Conservation (phyloP, 2,329 filamentous ascomycete species). For the Penicillium decumbens region DNA sequence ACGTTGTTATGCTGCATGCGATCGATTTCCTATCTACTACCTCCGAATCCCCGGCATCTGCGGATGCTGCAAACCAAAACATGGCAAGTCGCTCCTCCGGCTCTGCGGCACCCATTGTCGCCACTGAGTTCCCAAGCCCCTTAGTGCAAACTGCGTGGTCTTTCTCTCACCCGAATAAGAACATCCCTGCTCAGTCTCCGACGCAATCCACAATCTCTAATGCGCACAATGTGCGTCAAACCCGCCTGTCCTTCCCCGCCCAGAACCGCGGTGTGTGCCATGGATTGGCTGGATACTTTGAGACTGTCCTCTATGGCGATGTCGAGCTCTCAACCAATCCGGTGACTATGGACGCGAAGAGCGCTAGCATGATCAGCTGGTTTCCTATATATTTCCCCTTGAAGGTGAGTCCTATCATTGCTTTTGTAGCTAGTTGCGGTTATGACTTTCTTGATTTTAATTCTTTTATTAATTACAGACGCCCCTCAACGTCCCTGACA, state of each 20-base stretch:
- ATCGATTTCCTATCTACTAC: constrained; percentile 79
- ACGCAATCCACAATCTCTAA: constrained; percentile 60
- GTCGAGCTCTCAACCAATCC: constrained; percentile 91
- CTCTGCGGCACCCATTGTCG: constrained; percentile 24
- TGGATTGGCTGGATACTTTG: constrained; percentile 90
- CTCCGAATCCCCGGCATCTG: constrained; percentile 45
- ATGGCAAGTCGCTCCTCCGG: constrained; percentile 26
- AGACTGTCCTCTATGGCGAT: constrained; percentile 81
- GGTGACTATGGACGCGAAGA: constrained; percentile 85
- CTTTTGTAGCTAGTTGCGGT: not conserved
- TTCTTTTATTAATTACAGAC: constrained; percentile 50
- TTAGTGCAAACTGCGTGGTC: constrained; percentile 44
- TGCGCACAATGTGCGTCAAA: constrained; percentile 82
- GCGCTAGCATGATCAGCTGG: constrained; percentile 98
- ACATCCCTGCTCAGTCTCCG: constrained; percentile 33
- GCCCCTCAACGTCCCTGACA: constrained; percentile 78
- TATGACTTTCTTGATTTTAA: not conserved
- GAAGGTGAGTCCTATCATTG: constrained; percentile 57
- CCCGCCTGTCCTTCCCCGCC: constrained; percentile 72
- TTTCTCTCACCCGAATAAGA: constrained; percentile 41
- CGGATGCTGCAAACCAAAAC: constrained; percentile 18
- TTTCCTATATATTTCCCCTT: constrained; percentile 98
- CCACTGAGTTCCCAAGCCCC: constrained; percentile 34
- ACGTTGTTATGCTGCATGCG: constrained; percentile 87
- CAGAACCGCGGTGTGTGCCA: constrained; percentile 78